phyloP scores from a whole-genome alignment of 352 stramenopile genomes.

The Globisporangium cylindrosporum region DNA sequence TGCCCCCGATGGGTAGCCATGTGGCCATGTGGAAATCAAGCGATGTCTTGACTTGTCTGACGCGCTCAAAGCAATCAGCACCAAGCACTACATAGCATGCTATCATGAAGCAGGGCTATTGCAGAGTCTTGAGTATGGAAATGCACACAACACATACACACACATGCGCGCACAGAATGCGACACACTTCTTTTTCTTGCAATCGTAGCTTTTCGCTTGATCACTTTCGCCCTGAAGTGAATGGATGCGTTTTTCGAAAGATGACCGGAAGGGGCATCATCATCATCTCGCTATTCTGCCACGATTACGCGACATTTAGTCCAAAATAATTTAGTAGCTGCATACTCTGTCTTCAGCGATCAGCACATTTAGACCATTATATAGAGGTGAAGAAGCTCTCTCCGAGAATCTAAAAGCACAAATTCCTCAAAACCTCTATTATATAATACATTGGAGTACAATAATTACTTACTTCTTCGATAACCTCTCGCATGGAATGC shows the following conservation, averaged over 20 bases:
- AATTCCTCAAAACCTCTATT: background rate
- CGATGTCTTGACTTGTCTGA: background rate
- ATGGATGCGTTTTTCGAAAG: background rate
- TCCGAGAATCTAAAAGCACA: too few species aligned
- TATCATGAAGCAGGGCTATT: too few species aligned
- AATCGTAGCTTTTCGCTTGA: background rate
- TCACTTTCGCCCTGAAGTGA: background rate
- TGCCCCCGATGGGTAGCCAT: background rate
- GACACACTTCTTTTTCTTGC: background rate
- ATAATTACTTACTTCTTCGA: background rate
- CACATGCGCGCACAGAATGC: background rate
- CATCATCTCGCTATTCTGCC: background rate
- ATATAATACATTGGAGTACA: background rate
- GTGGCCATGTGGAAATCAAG: background rate
- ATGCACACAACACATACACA: background rate
- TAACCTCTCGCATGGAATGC: background rate
- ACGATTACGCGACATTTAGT: constrained; percentile 2
- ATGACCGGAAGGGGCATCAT: background rate
- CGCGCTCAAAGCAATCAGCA: background rate
- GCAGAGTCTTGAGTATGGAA: background rate
- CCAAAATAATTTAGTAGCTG: background rate
- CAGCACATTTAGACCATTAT: background rate
- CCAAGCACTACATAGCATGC: background rate
- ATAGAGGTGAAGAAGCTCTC: background rate
- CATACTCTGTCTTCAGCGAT: background rate